These are phyloP conservation scores for Dicorynia guianensis DNA, from an alignment of 306 rosid species.

Conservation along the genomic window DNA sequence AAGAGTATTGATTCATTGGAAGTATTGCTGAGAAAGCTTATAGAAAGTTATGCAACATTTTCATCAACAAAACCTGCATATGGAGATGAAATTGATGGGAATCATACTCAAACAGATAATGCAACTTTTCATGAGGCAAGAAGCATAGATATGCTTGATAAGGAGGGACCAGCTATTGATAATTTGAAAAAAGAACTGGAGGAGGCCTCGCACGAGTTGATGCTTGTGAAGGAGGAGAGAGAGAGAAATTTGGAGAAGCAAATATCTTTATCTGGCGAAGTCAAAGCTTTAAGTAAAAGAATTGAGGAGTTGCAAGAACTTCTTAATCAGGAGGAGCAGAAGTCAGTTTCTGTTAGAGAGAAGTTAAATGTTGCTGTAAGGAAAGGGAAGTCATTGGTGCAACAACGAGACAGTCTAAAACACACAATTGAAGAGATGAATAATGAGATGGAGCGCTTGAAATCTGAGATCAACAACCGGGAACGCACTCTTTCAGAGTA, in stretches of 20 bases:
- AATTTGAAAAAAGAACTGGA: slow-evolving; percentile 72
- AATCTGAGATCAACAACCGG: slow-evolving; percentile 64
- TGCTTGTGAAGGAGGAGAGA: slow-evolving; percentile 69
- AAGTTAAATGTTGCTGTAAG: slow-evolving; percentile 90
- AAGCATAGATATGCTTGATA: slow-evolving; percentile 49
- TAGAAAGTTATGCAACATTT: slow-evolving; percentile 60
- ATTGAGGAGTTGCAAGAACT: slow-evolving; percentile 74
- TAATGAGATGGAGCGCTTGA: slow-evolving; percentile 65
- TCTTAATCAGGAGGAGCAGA: slow-evolving; percentile 90
- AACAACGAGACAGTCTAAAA: slow-evolving; percentile 85
- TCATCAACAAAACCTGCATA: slow-evolving; percentile 46
- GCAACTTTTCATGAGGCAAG: slow-evolving; percentile 48
- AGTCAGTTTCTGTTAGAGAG: slow-evolving; percentile 85
- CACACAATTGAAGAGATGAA: slow-evolving; percentile 72
- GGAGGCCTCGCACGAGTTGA: slow-evolving; percentile 68
- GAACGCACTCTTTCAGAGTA: slow-evolving; percentile 62
- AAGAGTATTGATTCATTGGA: slow-evolving; percentile 72
- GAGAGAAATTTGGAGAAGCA: slow-evolving; percentile 67
- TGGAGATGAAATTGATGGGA: slow-evolving; percentile 44
- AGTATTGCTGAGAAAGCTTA: slow-evolving; percentile 68
- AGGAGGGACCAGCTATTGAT: slow-evolving; percentile 51
- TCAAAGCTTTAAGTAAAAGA: slow-evolving; percentile 62
- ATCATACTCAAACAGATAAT: slow-evolving; percentile 45
- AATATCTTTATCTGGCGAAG: slow-evolving; percentile 61
- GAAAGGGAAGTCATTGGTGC: slow-evolving; percentile 90